Percentiles rank a stretch among this genome's conserved stretches.
Evolutionary conservation across 352 stramenopile species (phyloP).

Genomic region (Pythium diclinum): DNA sequence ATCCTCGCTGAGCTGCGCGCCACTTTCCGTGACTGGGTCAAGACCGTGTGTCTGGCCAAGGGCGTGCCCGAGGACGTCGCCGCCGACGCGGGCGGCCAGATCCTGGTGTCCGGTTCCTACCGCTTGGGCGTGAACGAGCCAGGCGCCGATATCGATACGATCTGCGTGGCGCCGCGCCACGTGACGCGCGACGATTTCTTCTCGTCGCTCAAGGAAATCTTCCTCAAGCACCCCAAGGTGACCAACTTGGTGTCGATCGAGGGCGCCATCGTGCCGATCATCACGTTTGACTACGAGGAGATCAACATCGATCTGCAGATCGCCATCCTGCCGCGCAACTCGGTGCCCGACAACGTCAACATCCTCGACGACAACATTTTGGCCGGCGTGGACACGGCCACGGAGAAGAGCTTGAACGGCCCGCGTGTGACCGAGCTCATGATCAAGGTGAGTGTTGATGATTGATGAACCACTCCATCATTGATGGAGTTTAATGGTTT

Average conservation of each 20-base stretch:
- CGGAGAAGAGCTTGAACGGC: conserved; percentile 89
- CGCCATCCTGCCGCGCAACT: conserved; percentile 90
- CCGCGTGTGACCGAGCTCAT: conserved; percentile 90
- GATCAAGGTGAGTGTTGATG: conserved; percentile 63
- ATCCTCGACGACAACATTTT: conserved; percentile 90
- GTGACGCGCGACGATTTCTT: conserved; percentile 97
- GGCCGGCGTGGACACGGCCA: conserved; percentile 79
- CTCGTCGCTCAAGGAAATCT: conserved; percentile 88
- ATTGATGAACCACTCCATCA: not conserved
- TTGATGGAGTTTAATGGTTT: conserved; percentile 1
- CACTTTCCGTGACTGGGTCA: conserved; percentile 86
- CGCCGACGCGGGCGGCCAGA: conserved; percentile 79
- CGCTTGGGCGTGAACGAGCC: conserved; percentile 96
- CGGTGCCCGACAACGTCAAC: conserved; percentile 88
- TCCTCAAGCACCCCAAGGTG: conserved; percentile 92
- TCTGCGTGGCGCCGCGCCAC: conserved; percentile 95
- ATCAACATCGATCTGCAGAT: conserved; percentile 99
- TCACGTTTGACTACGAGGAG: conserved; percentile 98
- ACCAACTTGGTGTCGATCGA: conserved; percentile 84
- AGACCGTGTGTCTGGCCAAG: conserved; percentile 78
- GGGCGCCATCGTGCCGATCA: conserved; percentile 94
- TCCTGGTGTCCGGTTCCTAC: conserved; percentile 92
- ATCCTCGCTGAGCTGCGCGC: conserved; percentile 82
- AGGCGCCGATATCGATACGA: conserved; percentile 97
- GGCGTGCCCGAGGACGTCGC: conserved; percentile 85